Base-by-base conservation (phyloP, 1,284 basidiomycete genomes). In the Wolfiporia cocos region DNA sequence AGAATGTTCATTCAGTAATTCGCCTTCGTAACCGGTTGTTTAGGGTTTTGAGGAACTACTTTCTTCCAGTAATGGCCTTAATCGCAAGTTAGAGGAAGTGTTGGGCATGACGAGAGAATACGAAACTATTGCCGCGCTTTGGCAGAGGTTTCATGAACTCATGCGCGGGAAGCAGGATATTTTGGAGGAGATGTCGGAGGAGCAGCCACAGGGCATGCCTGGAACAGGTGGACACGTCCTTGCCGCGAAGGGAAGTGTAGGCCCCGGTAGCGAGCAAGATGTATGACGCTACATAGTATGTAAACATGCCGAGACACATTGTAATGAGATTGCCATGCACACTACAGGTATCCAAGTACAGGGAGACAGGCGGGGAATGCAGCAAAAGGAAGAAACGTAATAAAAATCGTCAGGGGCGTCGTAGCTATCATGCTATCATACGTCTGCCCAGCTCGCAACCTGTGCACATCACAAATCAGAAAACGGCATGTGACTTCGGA, bases 31-130 rank as follows among this genome's bases (percentile, higher is more conserved):
- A 15, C 11, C 7, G 26, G 22, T 35, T 40, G 18, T 11, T 5
- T 53, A 96, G 93, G 85, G 83, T n/a, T 92, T 96, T 55, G 93
- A 95, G 57, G 85, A 90, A 46, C 64, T 95, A 4, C 68, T 96
- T 14, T 85, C 85, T 1, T 79, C 86, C n/a, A 84, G 81, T 44
- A 97, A 97, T 58, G 76, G 77, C n/a, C 67, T 94, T 15, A 96
- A 96, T 61, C 80, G 93, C 44, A 93, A 92, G 56, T 71, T 96
- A 3, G 93, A 97, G 64, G 92, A 96, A 59, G 87, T 92, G 0
- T 71, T 90, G 28, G 86, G 86, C 7, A 94, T 96, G 72, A 92
- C 93, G 4, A 84, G 83, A 49, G 94, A 96, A 67, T 95, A 96
- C 61, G 81, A 86, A 41, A 92, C 88, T 0, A 92, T 96, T 37